These are phyloP conservation scores for Hypocreales sp. DNA, from an alignment of 2,329 filamentous ascomycete species.

Conservation along the genomic window DNA sequence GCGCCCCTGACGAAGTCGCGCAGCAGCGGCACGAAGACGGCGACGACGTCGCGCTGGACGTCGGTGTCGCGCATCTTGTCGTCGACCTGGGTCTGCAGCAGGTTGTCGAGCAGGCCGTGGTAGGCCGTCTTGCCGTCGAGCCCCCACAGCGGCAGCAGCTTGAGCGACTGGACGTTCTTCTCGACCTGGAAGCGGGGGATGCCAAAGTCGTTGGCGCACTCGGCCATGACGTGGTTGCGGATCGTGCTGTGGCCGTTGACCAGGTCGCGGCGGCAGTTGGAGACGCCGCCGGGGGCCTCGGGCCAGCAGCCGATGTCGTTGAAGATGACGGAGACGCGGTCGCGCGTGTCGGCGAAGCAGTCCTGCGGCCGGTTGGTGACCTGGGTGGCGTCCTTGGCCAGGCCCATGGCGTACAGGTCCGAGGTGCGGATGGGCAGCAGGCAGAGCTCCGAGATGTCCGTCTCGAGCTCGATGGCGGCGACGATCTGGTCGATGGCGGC, in stretches of 20 bases:
- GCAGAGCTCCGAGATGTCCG: slow-evolving; percentile 20
- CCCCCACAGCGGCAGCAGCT: slow-evolving; percentile 37
- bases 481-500: slow-evolving; percentile 18
- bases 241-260: slow-evolving; percentile 37
- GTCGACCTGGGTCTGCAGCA: slow-evolving; percentile 33
- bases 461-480: slow-evolving; percentile 20
- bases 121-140: slow-evolving; percentile 34
- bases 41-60: slow-evolving; percentile 27
- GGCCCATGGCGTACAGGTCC: slow-evolving; percentile 25
- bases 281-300: slow-evolving; percentile 36
- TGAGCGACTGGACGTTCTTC: slow-evolving; percentile 36
- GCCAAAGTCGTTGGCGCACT: slow-evolving; percentile 38
- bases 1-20: slow-evolving; percentile 32
- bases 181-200: slow-evolving; percentile 39
- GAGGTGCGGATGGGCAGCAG: slow-evolving; percentile 21
- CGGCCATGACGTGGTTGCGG: slow-evolving; percentile 37
- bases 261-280: slow-evolving; percentile 37
- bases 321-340: slow-evolving; percentile 34
- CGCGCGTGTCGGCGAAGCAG: slow-evolving; percentile 28
- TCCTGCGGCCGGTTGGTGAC: slow-evolving; percentile 22
- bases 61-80: slow-evolving; percentile 25
- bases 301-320: slow-evolving; percentile 37
- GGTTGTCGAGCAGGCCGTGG: slow-evolving; percentile 37
- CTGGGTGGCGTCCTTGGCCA: slow-evolving; percentile 23
- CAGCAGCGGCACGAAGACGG: slow-evolving; percentile 37